Conservation (phyloP, 108 stramenopile species). For the Seminavis robusta region DNA sequence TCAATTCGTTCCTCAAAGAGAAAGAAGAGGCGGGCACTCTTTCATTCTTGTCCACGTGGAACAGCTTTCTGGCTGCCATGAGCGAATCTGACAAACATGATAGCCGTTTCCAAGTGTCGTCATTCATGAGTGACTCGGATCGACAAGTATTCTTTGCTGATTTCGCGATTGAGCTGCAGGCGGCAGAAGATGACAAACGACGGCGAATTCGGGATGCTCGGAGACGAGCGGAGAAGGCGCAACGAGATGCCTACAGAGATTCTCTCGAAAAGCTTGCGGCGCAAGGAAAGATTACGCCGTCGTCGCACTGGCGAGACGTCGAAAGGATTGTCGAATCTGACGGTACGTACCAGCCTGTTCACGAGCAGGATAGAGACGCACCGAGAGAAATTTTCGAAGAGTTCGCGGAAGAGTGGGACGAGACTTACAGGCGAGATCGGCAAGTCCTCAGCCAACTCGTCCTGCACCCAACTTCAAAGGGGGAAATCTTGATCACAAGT, state of each 20-base stretch:
- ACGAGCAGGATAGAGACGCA: conserved; percentile 59
- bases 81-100: conserved; percentile 41
- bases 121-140: conserved; percentile 53
- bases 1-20: conserved; percentile 50
- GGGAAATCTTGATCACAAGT: conserved; percentile 12
- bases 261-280: conserved; percentile 40
- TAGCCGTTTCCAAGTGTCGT: conserved; percentile 48
- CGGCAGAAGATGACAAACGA: conserved; percentile 74
- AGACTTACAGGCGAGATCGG: conserved; percentile 56
- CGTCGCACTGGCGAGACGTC: conserved; percentile 49
- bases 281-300: conserved; percentile 51
- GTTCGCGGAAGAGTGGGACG: conserved; percentile 74
- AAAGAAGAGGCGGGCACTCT: conserved; percentile 65
- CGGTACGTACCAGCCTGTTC: conserved; percentile 43
- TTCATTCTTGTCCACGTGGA: conserved; percentile 73
- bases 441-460: conserved; percentile 41
- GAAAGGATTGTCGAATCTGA: conserved; percentile 46
- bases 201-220: conserved; percentile 71
- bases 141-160: conserved; percentile 76
- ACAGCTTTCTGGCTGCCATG: conserved; percentile 52
- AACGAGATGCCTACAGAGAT: conserved; percentile 62
- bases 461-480: conserved; percentile 18
- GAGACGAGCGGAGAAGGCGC: conserved; percentile 70
- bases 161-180: conserved; percentile 69
- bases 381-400: conserved; percentile 75